phyloP scores from a whole-genome alignment of 371 early-diverging fungal species.

The Circinella minor region DNA sequence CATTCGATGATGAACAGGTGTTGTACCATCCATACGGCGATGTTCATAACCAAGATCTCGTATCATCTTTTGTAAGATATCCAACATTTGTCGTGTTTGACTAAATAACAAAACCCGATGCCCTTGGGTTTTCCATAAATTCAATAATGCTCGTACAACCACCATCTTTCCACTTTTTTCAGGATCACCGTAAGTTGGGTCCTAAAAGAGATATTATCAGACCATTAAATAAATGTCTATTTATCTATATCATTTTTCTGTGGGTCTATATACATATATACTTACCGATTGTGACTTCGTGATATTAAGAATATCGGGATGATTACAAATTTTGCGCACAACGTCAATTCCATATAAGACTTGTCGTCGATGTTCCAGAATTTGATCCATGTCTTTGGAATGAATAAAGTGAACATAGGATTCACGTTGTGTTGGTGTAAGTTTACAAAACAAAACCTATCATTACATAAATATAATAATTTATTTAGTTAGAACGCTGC shows the following conservation, averaged over 20 bases:
- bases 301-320: slow-evolving; percentile 80
- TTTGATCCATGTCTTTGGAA: slow-evolving; percentile 73
- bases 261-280: neutral
- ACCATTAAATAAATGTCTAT: too few relatives aligned
- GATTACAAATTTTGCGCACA: slow-evolving; percentile 97
- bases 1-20: slow-evolving; percentile 82
- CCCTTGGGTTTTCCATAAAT: slow-evolving; percentile 84
- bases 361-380: slow-evolving; percentile 83
- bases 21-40: slow-evolving; percentile 95
- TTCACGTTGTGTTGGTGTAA: slow-evolving; percentile 79
- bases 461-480: too few relatives aligned
- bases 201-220: slow-evolving; percentile 22
- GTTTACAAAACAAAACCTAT: slow-evolving; percentile 85
- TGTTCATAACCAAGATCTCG: slow-evolving; percentile 58
- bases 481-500: neutral
- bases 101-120: slow-evolving; percentile 95
- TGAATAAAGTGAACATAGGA: slow-evolving; percentile 82
- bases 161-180: slow-evolving; percentile 87
- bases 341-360: slow-evolving; percentile 92
- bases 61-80: slow-evolving; percentile 87
- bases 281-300: slow-evolving; percentile 24
- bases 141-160: slow-evolving; percentile 83
- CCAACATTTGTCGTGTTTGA: slow-evolving; percentile 96
- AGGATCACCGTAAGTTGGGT: slow-evolving; percentile 67
- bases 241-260: neutral